Evolutionary conservation across 1,284 basidiomycete genomes (phyloP).

Genomic region (Vanrija humicola): DNA sequence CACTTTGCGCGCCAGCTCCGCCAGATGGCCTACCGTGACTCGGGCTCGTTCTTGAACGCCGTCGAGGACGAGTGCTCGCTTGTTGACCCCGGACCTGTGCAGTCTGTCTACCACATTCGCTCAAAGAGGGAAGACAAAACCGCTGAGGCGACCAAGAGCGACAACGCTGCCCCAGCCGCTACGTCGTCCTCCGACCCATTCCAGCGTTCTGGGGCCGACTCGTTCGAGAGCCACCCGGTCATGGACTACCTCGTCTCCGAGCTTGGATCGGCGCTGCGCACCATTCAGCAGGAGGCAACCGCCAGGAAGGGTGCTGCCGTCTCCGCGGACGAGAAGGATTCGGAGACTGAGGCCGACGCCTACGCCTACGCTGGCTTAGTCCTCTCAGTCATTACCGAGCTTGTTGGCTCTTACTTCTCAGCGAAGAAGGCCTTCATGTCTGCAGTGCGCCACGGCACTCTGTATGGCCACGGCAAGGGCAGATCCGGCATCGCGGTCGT

Average conservation of each 20-base stretch:
- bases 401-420: constrained; percentile 85
- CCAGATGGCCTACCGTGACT: constrained; percentile 77
- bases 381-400: constrained; percentile 86
- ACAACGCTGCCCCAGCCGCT: neutral
- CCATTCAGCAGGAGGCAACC: constrained; percentile 14
- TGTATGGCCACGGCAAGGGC: constrained; percentile 52
- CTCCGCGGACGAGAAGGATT: no score
- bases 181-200: constrained; percentile 50
- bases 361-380: constrained; percentile 71
- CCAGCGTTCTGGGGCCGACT: constrained; percentile 38
- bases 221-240: constrained; percentile 17
- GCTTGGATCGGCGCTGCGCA: constrained; percentile 18
- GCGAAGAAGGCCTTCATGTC: constrained; percentile 87
- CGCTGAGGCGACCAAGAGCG: constrained; percentile 9
- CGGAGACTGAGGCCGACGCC: neutral
- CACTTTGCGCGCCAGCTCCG: constrained; percentile 73
- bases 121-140: constrained; percentile 53
- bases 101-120: constrained; percentile 60
- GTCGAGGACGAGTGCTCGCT: constrained; percentile 69
- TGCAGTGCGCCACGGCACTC: constrained; percentile 59
- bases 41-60: constrained; percentile 70
- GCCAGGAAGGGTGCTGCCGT: constrained; percentile 4
- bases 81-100: constrained; percentile 60
- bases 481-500: constrained; percentile 51
- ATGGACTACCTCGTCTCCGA: constrained; percentile 37